Conservation (phyloP, 2,329 filamentous ascomycete species). For the Coniochaeta sp. region DNA sequence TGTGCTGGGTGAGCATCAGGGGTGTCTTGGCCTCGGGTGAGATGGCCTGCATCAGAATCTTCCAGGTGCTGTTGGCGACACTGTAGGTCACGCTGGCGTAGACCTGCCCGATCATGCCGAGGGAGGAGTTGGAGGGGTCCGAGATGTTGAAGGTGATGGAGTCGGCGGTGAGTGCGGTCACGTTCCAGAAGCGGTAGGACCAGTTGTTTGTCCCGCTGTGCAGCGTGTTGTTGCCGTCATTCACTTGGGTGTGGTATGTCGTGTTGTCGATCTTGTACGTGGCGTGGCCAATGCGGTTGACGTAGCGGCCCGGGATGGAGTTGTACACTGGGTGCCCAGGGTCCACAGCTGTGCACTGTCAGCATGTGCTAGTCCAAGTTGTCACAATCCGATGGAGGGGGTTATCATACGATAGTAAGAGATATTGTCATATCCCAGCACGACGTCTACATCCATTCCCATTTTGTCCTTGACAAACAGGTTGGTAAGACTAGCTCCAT, state of each 20-base stretch:
- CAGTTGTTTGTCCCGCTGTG: constrained; percentile 54
- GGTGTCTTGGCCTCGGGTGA: constrained; percentile 41
- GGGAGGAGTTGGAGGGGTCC: constrained; percentile 48
- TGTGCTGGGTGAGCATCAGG: constrained; percentile 58
- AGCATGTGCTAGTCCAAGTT: background rate
- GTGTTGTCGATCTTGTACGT: constrained; percentile 45
- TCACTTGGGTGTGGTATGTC: constrained; percentile 44
- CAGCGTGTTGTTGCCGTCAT: constrained; percentile 47
- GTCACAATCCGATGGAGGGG: background rate
- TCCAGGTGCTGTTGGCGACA: constrained; percentile 46
- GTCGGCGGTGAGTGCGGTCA: constrained; percentile 42
- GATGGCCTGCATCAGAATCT: constrained; percentile 51
- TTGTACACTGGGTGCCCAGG: constrained; percentile 52
- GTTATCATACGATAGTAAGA: constrained; percentile 40
- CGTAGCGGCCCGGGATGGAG: constrained; percentile 55
- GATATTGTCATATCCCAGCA: constrained; percentile 56
- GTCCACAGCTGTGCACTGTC: constrained; percentile 26
- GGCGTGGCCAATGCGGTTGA: constrained; percentile 55
- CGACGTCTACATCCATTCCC: constrained; percentile 53
- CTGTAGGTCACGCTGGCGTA: constrained; percentile 56
- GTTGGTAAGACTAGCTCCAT: constrained; percentile 55
- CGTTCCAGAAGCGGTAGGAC: constrained; percentile 57
- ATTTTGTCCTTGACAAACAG: constrained; percentile 56
- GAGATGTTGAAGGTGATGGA: constrained; percentile 60
- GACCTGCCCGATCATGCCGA: constrained; percentile 56